These are phyloP conservation scores for Acidiella bohemica DNA, from an alignment of 495 filamentous ascomycete species.

Conservation along the genomic window DNA sequence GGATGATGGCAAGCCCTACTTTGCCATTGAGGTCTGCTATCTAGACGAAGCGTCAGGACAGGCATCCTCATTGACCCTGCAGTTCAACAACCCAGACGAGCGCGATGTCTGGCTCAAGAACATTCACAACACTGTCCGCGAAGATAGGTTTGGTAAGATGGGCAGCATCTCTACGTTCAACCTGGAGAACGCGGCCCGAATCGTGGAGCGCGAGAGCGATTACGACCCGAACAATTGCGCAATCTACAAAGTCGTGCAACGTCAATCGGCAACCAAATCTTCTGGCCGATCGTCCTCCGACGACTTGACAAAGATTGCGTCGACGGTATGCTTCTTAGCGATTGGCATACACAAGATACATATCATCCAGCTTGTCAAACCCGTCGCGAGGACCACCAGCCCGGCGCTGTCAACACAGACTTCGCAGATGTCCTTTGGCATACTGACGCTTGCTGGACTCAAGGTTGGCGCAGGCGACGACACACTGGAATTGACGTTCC, in stretches of 20 bases:
- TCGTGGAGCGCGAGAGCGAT: slow-evolving; percentile 59
- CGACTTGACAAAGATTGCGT: slow-evolving; percentile 55
- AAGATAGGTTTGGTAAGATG: slow-evolving; percentile 39
- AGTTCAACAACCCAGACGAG: slow-evolving; percentile 59
- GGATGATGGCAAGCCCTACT: slow-evolving; percentile 66
- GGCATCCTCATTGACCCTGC: slow-evolving; percentile 49
- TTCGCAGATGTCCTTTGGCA: slow-evolving; percentile 47
- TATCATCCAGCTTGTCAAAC: slow-evolving; percentile 58
- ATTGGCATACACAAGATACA: slow-evolving; percentile 76
- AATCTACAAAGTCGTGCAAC: slow-evolving; percentile 74
- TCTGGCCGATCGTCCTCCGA: slow-evolving; percentile 56
- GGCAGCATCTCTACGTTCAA: slow-evolving; percentile 46
- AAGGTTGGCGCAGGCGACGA: slow-evolving; percentile 63
- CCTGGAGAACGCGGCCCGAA: slow-evolving; percentile 48
- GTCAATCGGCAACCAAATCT: slow-evolving; percentile 41
- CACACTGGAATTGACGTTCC: slow-evolving; percentile 72
- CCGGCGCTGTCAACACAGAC: slow-evolving; percentile 39
- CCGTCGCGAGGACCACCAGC: slow-evolving; percentile 40
- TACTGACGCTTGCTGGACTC: slow-evolving; percentile 59
- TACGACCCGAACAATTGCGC: slow-evolving; percentile 58
- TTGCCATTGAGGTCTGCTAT: slow-evolving; percentile 63
- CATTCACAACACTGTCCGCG: slow-evolving; percentile 48
- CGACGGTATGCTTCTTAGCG: slow-evolving; percentile 68
- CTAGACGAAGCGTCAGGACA: slow-evolving; percentile 59
- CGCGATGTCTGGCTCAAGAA: slow-evolving; percentile 60